Evolutionary conservation across 2,329 filamentous ascomycete species (phyloP).

Genomic region (Moelleriella libera): DNA sequence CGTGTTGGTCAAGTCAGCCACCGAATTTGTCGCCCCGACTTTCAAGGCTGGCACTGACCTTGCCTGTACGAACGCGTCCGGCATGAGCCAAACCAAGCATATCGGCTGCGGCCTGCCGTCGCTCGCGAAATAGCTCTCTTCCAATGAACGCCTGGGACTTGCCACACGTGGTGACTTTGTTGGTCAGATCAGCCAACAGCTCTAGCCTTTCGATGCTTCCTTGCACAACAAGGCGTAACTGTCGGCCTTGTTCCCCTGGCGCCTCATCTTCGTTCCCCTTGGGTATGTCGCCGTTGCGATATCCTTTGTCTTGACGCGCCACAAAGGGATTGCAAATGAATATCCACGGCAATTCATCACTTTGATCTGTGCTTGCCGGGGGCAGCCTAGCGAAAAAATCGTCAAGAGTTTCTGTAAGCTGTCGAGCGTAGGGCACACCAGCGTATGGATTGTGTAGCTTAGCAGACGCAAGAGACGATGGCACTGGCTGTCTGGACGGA

Average conservation of each 20-base stretch:
- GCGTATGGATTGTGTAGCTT: constrained; percentile 45
- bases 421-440: constrained; percentile 40
- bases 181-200: constrained; percentile 32
- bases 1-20: not conserved
- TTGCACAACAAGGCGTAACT: constrained; percentile 33
- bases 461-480: constrained; percentile 6
- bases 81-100: constrained; percentile 48
- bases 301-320: constrained; percentile 17
- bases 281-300: constrained; percentile 20
- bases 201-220: constrained; percentile 37
- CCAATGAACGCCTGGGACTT: constrained; percentile 22
- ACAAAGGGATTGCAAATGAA: constrained; percentile 54
- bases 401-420: constrained; percentile 46
- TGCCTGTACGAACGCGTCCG: constrained; percentile 47
- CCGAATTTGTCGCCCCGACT: not conserved
- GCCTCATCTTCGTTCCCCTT: constrained; percentile 34
- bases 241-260: constrained; percentile 28
- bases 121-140: constrained; percentile 34
- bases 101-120: constrained; percentile 31
- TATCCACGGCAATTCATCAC: constrained; percentile 48
- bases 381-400: constrained; percentile 56
- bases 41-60: constrained; percentile 28
- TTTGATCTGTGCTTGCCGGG: constrained; percentile 43
- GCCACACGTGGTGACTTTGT: constrained; percentile 25
- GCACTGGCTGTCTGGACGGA: not conserved